A percentile compares a stretch with the other conserved stretches of the same genome.
Evolutionary conservation across 2,329 filamentous ascomycete genomes (phyloP).

Genomic region (Emmonsiellopsis sp.): DNA sequence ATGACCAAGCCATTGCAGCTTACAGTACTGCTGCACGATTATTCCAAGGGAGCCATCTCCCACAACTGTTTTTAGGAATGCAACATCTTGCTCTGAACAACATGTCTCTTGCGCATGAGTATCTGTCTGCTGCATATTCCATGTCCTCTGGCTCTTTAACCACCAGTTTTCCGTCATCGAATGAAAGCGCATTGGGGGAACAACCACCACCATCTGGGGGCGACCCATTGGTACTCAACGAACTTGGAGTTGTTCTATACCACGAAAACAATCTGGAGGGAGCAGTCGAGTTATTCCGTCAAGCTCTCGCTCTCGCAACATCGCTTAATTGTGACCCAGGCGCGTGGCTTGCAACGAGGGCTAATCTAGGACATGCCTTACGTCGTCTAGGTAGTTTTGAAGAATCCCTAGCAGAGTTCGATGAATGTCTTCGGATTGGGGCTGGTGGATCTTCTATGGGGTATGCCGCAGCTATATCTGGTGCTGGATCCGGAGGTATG

Average conservation of each 20-base stretch:
- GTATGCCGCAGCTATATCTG: conserved; percentile 56
- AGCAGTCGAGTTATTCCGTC: conserved; percentile 67
- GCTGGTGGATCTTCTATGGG: conserved; percentile 65
- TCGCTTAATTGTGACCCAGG: conserved; percentile 74
- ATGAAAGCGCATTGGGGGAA: conserved; percentile 19
- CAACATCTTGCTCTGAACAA: conserved; percentile 96
- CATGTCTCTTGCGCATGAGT: conserved; percentile 86
- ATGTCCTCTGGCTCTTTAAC: conserved; percentile 37
- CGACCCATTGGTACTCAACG: conserved; percentile 86
- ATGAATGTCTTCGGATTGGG: conserved; percentile 75
- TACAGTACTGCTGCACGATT: conserved; percentile 91
- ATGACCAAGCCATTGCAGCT: conserved; percentile 95
- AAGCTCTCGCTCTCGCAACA: conserved; percentile 66
- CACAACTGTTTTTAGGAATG: conserved; percentile 95
- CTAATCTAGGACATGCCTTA: conserved; percentile 83
- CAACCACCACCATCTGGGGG: conserved; percentile 52
- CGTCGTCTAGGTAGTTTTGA: conserved; percentile 61
- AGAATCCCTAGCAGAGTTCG: conserved; percentile 70
- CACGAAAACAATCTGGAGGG: conserved; percentile 73
- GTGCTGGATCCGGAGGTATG: conserved; percentile 25
- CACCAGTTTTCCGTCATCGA: conserved; percentile 19
- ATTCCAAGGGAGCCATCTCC: conserved; percentile 94
- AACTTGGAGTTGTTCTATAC: conserved; percentile 92
- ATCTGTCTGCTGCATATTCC: conserved; percentile 78
- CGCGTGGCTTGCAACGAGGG: conserved; percentile 74